Evolutionary conservation across 1,139 yeast genomes (phyloP).

Genomic region (Pichia inconspicua): DNA sequence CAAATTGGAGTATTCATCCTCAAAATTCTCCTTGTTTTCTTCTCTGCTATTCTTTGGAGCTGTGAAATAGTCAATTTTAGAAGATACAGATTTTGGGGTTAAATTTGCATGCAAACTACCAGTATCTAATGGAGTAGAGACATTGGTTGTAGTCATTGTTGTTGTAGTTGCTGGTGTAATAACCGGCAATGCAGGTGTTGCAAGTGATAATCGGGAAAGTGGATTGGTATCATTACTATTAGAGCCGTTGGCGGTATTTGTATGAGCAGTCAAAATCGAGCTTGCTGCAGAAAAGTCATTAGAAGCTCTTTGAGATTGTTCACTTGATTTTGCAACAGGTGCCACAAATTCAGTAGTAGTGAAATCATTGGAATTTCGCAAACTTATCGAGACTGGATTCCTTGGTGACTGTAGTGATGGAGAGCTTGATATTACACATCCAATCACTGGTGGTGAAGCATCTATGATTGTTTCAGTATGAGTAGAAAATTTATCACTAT

Average conservation of each 20-base stretch:
- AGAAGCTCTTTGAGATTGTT: conserved; percentile 12
- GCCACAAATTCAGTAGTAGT: conserved; percentile 2
- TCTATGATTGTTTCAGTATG: background rate
- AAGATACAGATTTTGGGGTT: conserved; percentile 1
- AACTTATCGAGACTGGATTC: conserved; percentile 7
- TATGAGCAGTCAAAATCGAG: conserved; percentile 9
- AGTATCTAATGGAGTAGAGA: conserved; percentile 2
- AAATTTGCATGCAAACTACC: conserved; percentile 2
- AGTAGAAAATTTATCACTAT: background rate
- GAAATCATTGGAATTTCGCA: background rate
- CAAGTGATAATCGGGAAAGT: conserved; percentile 22
- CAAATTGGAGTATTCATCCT: conserved; percentile 11
- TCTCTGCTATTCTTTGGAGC: background rate
- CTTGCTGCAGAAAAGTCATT: conserved; percentile 12
- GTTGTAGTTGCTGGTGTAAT: conserved; percentile 29
- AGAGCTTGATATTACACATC: conserved; percentile 5
- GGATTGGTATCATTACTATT: conserved; percentile 18
- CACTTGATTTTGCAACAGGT: conserved; percentile 4
- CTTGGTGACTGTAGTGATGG: conserved; percentile 6
- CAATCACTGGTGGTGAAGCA: background rate
- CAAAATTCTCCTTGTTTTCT: conserved; percentile 7
- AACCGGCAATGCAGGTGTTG: conserved; percentile 29
- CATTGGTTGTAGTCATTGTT: conserved; percentile 16
- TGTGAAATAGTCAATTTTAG: conserved; percentile 6
- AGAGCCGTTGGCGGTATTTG: conserved; percentile 8